Conservation (phyloP, 2,329 filamentous ascomycete species). For the Epichloe uncinata region DNA sequence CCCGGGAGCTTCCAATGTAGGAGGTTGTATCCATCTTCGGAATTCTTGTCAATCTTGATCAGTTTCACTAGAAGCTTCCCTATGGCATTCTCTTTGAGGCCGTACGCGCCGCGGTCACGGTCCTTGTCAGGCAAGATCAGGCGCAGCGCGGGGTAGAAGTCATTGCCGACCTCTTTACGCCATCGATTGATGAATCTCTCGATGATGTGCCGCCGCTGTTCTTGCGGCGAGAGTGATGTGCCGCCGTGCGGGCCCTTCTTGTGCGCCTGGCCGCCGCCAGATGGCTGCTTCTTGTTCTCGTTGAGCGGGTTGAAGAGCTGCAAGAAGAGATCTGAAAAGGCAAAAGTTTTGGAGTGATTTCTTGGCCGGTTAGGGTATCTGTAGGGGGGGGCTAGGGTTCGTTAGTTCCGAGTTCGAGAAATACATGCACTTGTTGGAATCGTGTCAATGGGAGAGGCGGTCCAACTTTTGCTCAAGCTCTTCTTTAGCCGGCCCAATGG, state of each 20-base stretch:
- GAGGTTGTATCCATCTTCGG: constrained; percentile 74
- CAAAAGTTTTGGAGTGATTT: constrained; percentile 67
- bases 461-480: constrained; percentile 32
- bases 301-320: constrained; percentile 68
- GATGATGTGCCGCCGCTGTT: constrained; percentile 69
- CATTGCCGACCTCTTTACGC: constrained; percentile 76
- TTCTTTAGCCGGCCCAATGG: constrained; percentile 23
- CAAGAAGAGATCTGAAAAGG: constrained; percentile 67
- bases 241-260: constrained; percentile 48
- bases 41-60: constrained; percentile 82
- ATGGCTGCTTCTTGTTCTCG: constrained; percentile 66
- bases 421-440: background rate
- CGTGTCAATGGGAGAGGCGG: too few relatives aligned
- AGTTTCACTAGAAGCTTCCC: constrained; percentile 84
- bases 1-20: constrained; percentile 88
- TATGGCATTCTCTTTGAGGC: constrained; percentile 83
- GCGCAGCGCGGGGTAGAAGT: constrained; percentile 86
- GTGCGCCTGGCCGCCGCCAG: constrained; percentile 35
- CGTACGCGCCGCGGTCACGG: constrained; percentile 81
- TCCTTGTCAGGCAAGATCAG: constrained; percentile 90
- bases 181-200: constrained; percentile 76
- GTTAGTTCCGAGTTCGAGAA: background rate
- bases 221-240: constrained; percentile 53
- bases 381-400: background rate
- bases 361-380: constrained; percentile 72